Evolutionary conservation across 495 filamentous ascomycete species (phyloP), one percentile per base, ranked within the genome.

Genomic region (Hypoxylon trugodes): DNA sequence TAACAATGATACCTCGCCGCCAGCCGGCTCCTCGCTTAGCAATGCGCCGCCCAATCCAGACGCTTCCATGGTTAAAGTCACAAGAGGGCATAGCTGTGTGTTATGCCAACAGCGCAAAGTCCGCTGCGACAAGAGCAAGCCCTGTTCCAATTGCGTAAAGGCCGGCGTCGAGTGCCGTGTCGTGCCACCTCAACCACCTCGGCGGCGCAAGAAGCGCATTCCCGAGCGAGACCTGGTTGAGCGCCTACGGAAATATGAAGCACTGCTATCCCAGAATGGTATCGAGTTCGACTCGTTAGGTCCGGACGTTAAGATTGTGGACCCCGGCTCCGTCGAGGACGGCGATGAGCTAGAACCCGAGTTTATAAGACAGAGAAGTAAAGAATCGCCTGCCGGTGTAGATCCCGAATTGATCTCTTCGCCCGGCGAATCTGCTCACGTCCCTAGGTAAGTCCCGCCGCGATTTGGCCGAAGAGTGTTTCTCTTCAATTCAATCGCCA

Each of bases 101-200:
- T 70, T 87, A 38, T 90, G 87, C 65, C 83, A 87, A 62, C 84
- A 84, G 58, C 80, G 86, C 43, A 90, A 89, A 72, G 87, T 89
- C 46, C 83, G 82, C 55, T 90, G 87, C 71, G 85, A 89, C 70
- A 82, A 84, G 71, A 77, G 81, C 57, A 81, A 87, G 60, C 86
- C 84, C 26, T 90, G 87, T 35, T 82, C 84, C 45, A 87, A 86
- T 74, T 89, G 87, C 66, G 70, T 82, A 71, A 89, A 86, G 77
- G 81, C 84, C 55, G 67, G 76, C 25, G 79, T 81, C 33, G 84
- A 86, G 40, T 90, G 87, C 63, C 75, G 85, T 2, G 82, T 85
- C 22, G 79, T 82, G n/a, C 77, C 82, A 65, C 85, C 84, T 19
- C 79, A 83, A 33, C 82, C 81, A 0, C 84, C 86, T 12, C 75